A percentile compares a stretch with the other conserved stretches of the same genome.
Evolutionary conservation across 2,329 filamentous ascomycete species (phyloP).

Genomic region (Colletotrichum somersetense): DNA sequence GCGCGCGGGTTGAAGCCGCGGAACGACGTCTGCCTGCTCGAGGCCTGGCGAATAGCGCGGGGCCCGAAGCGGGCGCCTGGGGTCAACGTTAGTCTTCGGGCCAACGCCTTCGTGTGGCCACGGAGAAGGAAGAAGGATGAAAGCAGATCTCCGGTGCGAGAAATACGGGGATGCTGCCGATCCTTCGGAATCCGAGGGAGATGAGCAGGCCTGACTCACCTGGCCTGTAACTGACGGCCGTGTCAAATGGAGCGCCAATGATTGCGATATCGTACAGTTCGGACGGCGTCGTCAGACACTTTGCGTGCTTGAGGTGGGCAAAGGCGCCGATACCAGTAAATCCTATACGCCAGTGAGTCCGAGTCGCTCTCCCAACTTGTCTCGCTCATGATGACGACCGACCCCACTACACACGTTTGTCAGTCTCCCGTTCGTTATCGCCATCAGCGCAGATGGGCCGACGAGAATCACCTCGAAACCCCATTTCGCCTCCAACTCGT

Average conservation of each 20-base stretch:
- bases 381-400: slow-evolving; percentile 16
- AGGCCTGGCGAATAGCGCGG: slow-evolving; percentile 86
- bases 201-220: slow-evolving; percentile 55
- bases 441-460: too few species aligned
- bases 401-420: slow-evolving; percentile 35
- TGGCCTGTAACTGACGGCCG: slow-evolving; percentile 77
- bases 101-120: background rate
- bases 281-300: slow-evolving; percentile 75
- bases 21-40: slow-evolving; percentile 82
- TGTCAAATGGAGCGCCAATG: slow-evolving; percentile 81
- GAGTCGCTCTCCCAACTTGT: background rate
- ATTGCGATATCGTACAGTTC: slow-evolving; percentile 78
- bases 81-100: background rate
- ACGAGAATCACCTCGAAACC: slow-evolving; percentile 62
- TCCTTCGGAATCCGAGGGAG: background rate
- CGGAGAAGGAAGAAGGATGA: background rate
- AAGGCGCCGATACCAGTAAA: slow-evolving; percentile 83
- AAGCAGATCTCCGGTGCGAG: background rate
- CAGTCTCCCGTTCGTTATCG: background rate
- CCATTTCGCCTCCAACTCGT: slow-evolving; percentile 69
- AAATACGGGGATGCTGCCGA: background rate
- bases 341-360: slow-evolving; percentile 59
- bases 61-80: slow-evolving; percentile 84
- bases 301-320: slow-evolving; percentile 76
- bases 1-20: slow-evolving; percentile 85